Percentiles rank a stretch among this genome's conserved stretches.
Conservation (phyloP, 2,329 filamentous ascomycete species). For the Fusarium sulawesiense region DNA sequence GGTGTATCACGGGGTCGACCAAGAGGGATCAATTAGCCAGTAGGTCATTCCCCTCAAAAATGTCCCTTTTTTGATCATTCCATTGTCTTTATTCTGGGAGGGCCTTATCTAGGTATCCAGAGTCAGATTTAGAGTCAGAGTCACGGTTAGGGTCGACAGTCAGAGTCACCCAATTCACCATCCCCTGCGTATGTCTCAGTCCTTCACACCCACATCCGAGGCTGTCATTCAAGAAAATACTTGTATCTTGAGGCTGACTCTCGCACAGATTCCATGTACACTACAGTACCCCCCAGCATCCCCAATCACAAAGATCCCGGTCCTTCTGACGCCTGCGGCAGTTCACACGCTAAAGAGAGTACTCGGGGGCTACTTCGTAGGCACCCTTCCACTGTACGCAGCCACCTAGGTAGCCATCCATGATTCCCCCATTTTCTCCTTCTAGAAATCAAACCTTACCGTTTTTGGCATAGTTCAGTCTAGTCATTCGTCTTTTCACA, state of each 20-base stretch:
- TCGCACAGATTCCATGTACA: conserved; percentile 20
- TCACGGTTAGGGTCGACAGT: background rate
- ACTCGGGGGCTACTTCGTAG: conserved; percentile 17
- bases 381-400: conserved; percentile 15
- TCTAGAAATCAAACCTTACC: conserved; percentile 31
- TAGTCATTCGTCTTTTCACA: conserved; percentile 10
- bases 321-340: conserved; percentile 38
- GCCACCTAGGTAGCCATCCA: conserved; percentile 2
- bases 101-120: background rate
- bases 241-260: conserved; percentile 23
- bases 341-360: conserved; percentile 35
- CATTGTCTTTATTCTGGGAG: background rate
- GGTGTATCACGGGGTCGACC: conserved; percentile 38
- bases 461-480: background rate
- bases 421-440: conserved; percentile 18
- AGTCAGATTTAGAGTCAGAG: background rate
- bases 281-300: background rate
- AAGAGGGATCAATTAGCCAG: conserved; percentile 27
- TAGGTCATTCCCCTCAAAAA: conserved; percentile 22
- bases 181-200: conserved; percentile 40
- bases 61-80: conserved; percentile 4
- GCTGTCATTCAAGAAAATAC: conserved; percentile 29
- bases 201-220: conserved; percentile 25
- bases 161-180: background rate
- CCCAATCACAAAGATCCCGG: conserved; percentile 9